A percentile compares a stretch with the other conserved stretches of the same genome.
These are phyloP conservation scores for Phialocephala sp. DNA, from an alignment of 2,329 filamentous ascomycete species.

Conservation along the genomic window DNA sequence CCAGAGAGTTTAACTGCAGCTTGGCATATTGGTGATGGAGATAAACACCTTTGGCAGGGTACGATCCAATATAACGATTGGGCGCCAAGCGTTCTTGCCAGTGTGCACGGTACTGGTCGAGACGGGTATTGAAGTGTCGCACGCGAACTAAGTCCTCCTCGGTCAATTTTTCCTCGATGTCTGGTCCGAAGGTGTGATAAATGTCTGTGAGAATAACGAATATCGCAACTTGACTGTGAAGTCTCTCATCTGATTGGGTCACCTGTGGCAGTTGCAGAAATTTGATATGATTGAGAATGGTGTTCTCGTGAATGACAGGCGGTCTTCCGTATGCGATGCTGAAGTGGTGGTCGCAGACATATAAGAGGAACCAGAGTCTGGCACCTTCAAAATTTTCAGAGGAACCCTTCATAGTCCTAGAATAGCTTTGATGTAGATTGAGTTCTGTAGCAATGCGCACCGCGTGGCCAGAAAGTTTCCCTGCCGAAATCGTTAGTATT, in stretches of 20 bases:
- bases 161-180: constrained; percentile 55
- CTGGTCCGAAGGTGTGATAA: constrained; percentile 62
- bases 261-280: constrained; percentile 57
- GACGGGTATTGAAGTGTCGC: constrained; percentile 45
- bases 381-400: constrained; percentile 58
- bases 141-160: constrained; percentile 45
- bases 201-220: constrained; percentile 65
- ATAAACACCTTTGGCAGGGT: constrained; percentile 39
- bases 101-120: constrained; percentile 46
- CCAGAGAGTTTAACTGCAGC: constrained; percentile 46
- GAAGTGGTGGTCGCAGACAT: constrained; percentile 70
- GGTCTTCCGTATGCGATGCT: constrained; percentile 68
- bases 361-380: constrained; percentile 66
- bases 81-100: constrained; percentile 44
- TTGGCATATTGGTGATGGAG: constrained; percentile 45
- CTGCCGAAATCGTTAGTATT: constrained; percentile 47
- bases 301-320: constrained; percentile 62
- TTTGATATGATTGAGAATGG: constrained; percentile 61
- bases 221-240: constrained; percentile 64
- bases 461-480: constrained; percentile 65
- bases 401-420: constrained; percentile 54
- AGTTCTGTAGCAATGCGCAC: constrained; percentile 64
- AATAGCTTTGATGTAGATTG: constrained; percentile 59
- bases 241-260: constrained; percentile 59
- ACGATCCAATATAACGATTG: constrained; percentile 31